Evolutionary conservation across 2,329 filamentous ascomycete genomes (phyloP).

Genomic region (Beauveria brongniartii): DNA sequence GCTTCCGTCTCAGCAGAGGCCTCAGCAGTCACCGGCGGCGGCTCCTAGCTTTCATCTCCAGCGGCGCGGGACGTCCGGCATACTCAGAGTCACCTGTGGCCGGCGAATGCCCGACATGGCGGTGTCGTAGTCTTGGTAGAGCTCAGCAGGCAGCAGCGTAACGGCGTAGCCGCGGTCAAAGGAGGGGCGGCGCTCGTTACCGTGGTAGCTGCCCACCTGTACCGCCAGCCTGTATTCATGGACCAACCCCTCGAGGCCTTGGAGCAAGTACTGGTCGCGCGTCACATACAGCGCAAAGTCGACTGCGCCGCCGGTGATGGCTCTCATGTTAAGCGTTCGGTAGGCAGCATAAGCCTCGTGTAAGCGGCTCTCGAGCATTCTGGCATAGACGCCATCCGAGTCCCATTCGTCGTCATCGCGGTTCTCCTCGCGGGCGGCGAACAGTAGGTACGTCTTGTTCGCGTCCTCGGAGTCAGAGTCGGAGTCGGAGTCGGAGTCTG

Average conservation of each 20-base stretch:
- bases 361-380: background rate
- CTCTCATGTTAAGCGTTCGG: no score
- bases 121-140: background rate
- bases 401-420: background rate
- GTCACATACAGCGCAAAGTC: conserved; percentile 8
- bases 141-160: background rate
- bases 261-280: background rate
- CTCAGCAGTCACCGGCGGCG: no score
- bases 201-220: background rate
- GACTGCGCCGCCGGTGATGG: background rate
- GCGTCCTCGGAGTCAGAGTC: background rate
- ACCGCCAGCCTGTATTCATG: no score
- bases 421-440: no score
- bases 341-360: no score
- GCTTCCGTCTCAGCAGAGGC: no score
- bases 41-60: no score
- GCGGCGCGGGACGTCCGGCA: no score
- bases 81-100: no score
- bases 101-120: background rate
- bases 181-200: background rate
- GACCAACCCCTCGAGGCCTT: no score
- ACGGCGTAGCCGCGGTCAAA: background rate
- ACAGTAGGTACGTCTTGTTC: no score
- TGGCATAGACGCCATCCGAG: background rate
- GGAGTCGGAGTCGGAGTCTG: background rate